phyloP scores from a whole-genome alignment of 2,329 filamentous ascomycete genomes.

The Stachybotrys chlorohalonatus region DNA sequence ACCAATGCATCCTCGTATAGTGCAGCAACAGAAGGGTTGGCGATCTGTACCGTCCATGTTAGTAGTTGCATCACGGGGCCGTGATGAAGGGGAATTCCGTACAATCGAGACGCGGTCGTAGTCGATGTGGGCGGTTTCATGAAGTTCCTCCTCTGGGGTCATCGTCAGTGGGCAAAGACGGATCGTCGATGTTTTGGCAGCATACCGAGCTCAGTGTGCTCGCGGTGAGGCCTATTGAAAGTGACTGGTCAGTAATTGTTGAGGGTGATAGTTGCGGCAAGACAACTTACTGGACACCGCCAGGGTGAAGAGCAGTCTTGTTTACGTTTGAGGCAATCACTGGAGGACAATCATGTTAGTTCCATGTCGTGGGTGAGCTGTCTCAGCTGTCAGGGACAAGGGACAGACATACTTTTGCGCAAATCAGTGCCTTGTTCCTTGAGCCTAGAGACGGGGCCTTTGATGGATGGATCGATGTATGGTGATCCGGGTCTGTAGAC shows the following conservation, averaged over 20 bases:
- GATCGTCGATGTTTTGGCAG: background rate
- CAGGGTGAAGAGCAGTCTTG: conserved; percentile 85
- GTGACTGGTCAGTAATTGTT: conserved; percentile 3
- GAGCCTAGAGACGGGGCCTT: conserved; percentile 29
- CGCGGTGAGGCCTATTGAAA: conserved; percentile 57
- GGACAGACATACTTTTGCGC: conserved; percentile 29
- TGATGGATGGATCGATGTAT: conserved; percentile 27
- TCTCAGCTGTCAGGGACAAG: background rate
- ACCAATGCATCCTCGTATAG: conserved; percentile 97
- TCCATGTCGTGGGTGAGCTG: background rate
- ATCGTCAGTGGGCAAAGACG: conserved; percentile 11
- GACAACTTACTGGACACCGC: conserved; percentile 75
- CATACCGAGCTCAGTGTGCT: conserved; percentile 84
- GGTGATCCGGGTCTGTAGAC: conserved; percentile 26
- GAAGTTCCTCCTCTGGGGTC: conserved; percentile 72
- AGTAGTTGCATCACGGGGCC: conserved; percentile 4
- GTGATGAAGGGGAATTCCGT: conserved; percentile 24
- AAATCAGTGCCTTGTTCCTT: conserved; percentile 27
- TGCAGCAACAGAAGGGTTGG: conserved; percentile 89
- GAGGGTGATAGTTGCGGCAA: conserved; percentile 1
- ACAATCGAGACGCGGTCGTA: conserved; percentile 98
- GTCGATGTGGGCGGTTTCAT: conserved; percentile 97
- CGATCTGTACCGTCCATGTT: conserved; percentile 37
- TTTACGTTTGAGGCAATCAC: conserved; percentile 61
- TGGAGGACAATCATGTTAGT: conserved; percentile 15